Evolutionary conservation across 2,329 filamentous ascomycete genomes (phyloP).

Genomic region (Aureobasidium sp.): DNA sequence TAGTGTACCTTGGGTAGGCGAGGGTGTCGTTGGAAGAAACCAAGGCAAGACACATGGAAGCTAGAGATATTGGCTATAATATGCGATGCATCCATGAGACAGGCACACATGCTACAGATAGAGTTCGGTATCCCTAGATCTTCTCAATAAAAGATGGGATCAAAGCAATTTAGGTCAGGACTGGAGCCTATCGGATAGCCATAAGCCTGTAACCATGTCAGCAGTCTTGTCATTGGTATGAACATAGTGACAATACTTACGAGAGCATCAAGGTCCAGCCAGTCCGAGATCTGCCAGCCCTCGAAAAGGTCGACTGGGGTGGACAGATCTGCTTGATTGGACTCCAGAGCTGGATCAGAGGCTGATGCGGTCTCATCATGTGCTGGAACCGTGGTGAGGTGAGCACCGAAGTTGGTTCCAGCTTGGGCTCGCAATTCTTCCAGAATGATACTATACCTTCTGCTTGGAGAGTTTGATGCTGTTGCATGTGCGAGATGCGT

Average conservation of each 20-base stretch:
- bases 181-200: not conserved
- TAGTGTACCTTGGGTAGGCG: no score
- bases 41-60: no score
- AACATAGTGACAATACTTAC: conserved; percentile 14
- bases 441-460: conserved; percentile 43
- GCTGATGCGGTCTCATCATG: not conserved
- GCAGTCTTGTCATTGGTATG: not conserved
- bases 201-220: not conserved
- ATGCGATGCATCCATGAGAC: no score
- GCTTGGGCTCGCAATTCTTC: conserved; percentile 40
- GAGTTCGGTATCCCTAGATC: no score
- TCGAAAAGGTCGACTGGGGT: conserved; percentile 20
- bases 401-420: conserved; percentile 18
- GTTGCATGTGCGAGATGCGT: conserved; percentile 42
- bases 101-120: no score
- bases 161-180: not conserved
- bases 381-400: not conserved
- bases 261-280: conserved; percentile 30
- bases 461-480: conserved; percentile 40
- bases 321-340: not conserved
- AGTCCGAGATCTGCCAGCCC: conserved; percentile 30
- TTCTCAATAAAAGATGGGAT: not conserved
- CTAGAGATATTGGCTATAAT: no score
- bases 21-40: no score
- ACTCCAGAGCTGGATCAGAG: not conserved